A percentile compares a stretch with the other conserved stretches of the same genome.
phyloP scores from a whole-genome alignment of 176 grass and related monocot genomes.

The Ananas comosus region DNA sequence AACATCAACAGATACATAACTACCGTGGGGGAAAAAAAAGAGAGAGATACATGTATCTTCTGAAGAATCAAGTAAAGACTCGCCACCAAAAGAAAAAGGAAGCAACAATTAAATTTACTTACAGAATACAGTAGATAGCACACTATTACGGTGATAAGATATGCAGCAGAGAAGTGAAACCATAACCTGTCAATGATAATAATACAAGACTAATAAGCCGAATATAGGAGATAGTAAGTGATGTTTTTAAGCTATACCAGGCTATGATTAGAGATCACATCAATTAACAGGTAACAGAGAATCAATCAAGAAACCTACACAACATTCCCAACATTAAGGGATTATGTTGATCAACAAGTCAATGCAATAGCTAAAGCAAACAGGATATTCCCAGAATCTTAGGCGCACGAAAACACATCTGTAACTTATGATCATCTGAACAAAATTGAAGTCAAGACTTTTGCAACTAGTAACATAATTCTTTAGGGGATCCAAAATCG shows the following conservation, averaged over 20 bases:
- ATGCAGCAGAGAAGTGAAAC: constrained; percentile 90
- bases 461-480: no score
- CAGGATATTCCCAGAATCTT: no score
- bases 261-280: not conserved
- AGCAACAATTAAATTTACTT: constrained; percentile 26
- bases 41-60: not conserved
- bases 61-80: not conserved
- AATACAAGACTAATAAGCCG: not conserved
- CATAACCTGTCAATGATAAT: constrained; percentile 63
- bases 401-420: no score
- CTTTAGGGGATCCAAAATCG: no score
- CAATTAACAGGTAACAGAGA: not conserved
- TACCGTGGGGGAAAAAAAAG: not conserved
- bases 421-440: no score
- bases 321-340: no score
- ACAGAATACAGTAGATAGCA: constrained; percentile 88
- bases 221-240: not conserved
- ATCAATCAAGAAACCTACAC: not conserved
- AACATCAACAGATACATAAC: not conserved
- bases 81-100: not conserved
- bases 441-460: no score
- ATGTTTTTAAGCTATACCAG: not conserved
- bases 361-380: no score
- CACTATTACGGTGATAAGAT: constrained; percentile 63
- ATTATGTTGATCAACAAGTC: no score